Base-by-base conservation (phyloP, 1,139 yeast species). In the Wickerhamiella infanticola region DNA sequence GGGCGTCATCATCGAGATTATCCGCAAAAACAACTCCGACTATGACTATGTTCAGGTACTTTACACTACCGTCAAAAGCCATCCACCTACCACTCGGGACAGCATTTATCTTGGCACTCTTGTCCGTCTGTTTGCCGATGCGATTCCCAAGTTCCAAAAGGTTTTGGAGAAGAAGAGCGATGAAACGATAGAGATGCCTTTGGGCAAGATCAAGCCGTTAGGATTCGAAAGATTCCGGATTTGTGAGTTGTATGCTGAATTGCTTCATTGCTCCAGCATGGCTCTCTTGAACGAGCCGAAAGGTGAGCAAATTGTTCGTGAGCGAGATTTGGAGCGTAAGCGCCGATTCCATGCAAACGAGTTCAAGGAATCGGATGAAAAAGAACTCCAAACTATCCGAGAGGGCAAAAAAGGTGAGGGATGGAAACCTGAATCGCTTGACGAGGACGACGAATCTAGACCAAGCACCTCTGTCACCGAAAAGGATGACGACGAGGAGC, bases 201-300 rank as follows among this genome's bases (percentile, higher is more conserved):
- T 79, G 59, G 86, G 86, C 24, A 62, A 64, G 35, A 78, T 80
- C 50, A 94, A 84, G 63, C 98, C 98, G 1, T 68, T 90, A 38
- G 98, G 98, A 0, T 88, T 88, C 63, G 97, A 90, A 65, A 71
- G 97, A 54, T 90, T 93, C 65, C 84, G 88, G 61, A 82, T 90
- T 44, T 90, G 96, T 61, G 98, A 93, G 65, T 70, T 90, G 52
- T 77, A 90, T 51, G 98, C 98, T 0, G 99, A 90, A 62, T 70
- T 90, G 45, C 72, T 90, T 48, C 99, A 90, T 64, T 90, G 99
- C 60, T 85, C 96, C 26, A 90, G 90, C 63, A 93, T 93, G 98
- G 93, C 90, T 0, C 68, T 90, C 41, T 70, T 90, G 53, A 90
- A 90, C 60, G 95, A 88, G 53, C 79, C 78, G 49, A 74, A 76